Evolutionary conservation across 177 flowering plant species (phyloP).

Genomic region (Vitis hybrid): DNA sequence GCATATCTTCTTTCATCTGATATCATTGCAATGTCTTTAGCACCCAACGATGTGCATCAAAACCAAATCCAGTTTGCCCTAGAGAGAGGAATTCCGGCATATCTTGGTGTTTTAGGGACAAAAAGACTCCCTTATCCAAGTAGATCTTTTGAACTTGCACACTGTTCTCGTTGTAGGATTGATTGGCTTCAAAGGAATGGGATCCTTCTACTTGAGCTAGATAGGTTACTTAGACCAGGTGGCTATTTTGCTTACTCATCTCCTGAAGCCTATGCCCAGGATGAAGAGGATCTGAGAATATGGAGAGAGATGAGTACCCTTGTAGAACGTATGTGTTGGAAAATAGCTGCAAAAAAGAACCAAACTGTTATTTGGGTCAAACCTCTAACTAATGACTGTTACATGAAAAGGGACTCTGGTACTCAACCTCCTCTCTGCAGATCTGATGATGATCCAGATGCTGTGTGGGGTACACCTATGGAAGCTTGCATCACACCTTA

Average conservation of each 20-base stretch:
- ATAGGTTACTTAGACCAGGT: conserved; percentile 86
- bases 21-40: conserved; percentile 75
- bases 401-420: conserved; percentile 62
- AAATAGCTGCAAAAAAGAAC: conserved; percentile 60
- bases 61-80: conserved; percentile 89
- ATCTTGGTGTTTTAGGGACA: conserved; percentile 84
- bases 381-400: conserved; percentile 77
- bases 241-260: conserved; percentile 92
- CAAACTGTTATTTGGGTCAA: conserved; percentile 89
- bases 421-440: conserved; percentile 77
- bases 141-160: conserved; percentile 86
- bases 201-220: conserved; percentile 83
- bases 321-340: conserved; percentile 84
- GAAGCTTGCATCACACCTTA: conserved; percentile 36
- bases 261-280: conserved; percentile 89
- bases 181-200: conserved; percentile 90
- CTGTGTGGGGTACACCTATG: conserved; percentile 39
- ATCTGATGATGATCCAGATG: conserved; percentile 82
- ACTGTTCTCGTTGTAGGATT: conserved; percentile 73
- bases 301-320: conserved; percentile 80
- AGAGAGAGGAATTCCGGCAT: conserved; percentile 90
- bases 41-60: conserved; percentile 90
- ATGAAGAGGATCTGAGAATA: conserved; percentile 74
- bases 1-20: conserved; percentile 73
- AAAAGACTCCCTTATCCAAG: conserved; percentile 86